Percentiles rank a stretch among this genome's conserved stretches.
Evolutionary conservation across 495 filamentous ascomycete genomes (phyloP).

Genomic region (Xylaria cubensis): DNA sequence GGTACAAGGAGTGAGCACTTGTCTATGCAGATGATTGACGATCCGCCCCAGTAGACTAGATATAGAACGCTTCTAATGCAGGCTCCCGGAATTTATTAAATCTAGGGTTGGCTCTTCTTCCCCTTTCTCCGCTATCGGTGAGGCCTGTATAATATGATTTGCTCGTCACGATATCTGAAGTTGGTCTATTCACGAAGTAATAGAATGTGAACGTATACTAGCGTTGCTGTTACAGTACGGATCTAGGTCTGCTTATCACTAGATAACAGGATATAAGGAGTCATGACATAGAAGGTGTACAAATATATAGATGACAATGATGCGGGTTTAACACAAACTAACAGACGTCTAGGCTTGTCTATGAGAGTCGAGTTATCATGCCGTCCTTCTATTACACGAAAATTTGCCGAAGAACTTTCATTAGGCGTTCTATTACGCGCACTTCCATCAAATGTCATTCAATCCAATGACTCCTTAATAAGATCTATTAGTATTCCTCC

Average conservation of each 20-base stretch:
- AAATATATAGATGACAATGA: background rate
- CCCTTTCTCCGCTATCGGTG: too few relatives aligned
- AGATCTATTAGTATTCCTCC: background rate
- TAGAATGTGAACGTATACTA: background rate
- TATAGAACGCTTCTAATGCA: background rate
- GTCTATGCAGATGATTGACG: background rate
- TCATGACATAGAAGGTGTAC: background rate
- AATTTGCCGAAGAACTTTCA: background rate
- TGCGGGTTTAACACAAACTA: background rate
- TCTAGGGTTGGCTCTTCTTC: background rate
- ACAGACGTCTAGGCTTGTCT: background rate
- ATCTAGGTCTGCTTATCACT: background rate
- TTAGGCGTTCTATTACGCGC: background rate
- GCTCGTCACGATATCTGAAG: background rate
- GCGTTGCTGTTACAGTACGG: background rate
- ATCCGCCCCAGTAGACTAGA: too few relatives aligned
- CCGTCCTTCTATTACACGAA: background rate
- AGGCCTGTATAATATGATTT: background rate
- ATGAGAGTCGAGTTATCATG: background rate
- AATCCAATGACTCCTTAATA: background rate
- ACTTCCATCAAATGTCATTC: background rate
- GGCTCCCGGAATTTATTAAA: background rate
- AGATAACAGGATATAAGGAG: background rate
- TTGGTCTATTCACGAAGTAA: background rate
- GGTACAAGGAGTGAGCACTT: background rate